Evolutionary conservation across 495 filamentous ascomycete species (phyloP).

Genomic region (Tetracladium setigerum): DNA sequence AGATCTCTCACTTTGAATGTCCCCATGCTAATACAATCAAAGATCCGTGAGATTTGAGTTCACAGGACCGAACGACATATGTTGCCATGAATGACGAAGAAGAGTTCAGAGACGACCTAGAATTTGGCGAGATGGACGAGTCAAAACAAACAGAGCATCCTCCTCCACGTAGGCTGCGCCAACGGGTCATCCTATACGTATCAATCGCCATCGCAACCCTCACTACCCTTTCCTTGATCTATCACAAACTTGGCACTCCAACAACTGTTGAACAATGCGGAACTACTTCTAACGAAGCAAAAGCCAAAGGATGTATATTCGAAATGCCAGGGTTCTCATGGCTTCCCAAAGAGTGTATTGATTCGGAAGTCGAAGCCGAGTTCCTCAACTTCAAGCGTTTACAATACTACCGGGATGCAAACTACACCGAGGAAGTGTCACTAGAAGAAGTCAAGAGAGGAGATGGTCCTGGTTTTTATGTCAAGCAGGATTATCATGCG

Average conservation of each 20-base stretch:
- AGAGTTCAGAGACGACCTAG: neutral
- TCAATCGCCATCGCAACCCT: neutral
- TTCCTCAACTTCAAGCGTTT: neutral
- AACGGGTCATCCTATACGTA: neutral
- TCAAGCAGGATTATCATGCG: neutral
- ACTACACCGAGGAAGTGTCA: neutral
- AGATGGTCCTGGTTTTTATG: neutral
- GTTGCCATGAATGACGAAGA: neutral
- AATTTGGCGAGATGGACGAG: neutral
- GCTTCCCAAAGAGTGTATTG: neutral
- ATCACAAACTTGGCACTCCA: neutral
- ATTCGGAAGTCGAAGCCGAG: neutral
- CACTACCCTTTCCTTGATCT: neutral
- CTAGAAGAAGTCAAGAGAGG: neutral
- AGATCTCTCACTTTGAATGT: too few relatives aligned
- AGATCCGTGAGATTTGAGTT: too few relatives aligned
- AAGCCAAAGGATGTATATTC: neutral
- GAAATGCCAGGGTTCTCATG: constrained; percentile 2
- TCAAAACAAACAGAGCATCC: neutral
- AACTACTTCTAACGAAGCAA: neutral
- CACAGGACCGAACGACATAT: too few relatives aligned
- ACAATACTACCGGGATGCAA: neutral
- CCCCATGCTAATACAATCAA: too few relatives aligned
- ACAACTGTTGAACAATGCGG: neutral
- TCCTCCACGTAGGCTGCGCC: neutral